Conservation (phyloP, 192 early-diverging fungal genomes). For the Gonapodya prolifera region DNA sequence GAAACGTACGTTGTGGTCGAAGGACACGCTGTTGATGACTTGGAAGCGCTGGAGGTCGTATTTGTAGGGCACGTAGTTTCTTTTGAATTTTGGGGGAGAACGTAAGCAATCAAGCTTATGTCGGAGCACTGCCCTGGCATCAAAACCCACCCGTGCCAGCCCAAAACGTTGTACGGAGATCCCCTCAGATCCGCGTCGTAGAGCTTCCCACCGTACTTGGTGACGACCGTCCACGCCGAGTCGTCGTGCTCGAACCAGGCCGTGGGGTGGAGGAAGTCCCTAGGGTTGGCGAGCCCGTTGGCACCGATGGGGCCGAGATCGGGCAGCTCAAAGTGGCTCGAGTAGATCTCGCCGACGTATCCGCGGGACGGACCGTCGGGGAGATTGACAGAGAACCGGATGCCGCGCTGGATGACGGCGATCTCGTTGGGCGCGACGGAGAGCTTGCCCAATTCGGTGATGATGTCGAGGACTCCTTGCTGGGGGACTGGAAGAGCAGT, state of each 20-base stretch:
- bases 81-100: too few relatives aligned
- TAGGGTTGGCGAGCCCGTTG: too few relatives aligned
- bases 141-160: too few relatives aligned
- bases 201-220: slow-evolving; percentile 73
- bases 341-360: too few relatives aligned
- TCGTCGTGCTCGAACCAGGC: slow-evolving; percentile 69
- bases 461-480: slow-evolving; percentile 70
- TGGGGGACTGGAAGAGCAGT: slow-evolving; percentile 95
- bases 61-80: slow-evolving; percentile 96
- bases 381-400: slow-evolving; percentile 73
- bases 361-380: too few relatives aligned
- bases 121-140: too few relatives aligned
- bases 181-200: slow-evolving; percentile 44
- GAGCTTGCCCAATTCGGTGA: slow-evolving; percentile 84
- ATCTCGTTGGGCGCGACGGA: slow-evolving; percentile 80
- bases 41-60: slow-evolving; percentile 84
- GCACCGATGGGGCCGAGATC: too few relatives aligned
- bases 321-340: too few relatives aligned
- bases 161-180: too few relatives aligned
- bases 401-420: slow-evolving; percentile 81
- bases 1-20: too few relatives aligned
- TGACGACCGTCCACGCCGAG: too few relatives aligned
- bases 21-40: slow-evolving; percentile 76
- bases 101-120: too few relatives aligned
- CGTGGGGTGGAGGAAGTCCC: slow-evolving; percentile 81